Evolutionary conservation across 352 stramenopile genomes (phyloP).

Genomic region (Globisporangium megalacanthum): DNA sequence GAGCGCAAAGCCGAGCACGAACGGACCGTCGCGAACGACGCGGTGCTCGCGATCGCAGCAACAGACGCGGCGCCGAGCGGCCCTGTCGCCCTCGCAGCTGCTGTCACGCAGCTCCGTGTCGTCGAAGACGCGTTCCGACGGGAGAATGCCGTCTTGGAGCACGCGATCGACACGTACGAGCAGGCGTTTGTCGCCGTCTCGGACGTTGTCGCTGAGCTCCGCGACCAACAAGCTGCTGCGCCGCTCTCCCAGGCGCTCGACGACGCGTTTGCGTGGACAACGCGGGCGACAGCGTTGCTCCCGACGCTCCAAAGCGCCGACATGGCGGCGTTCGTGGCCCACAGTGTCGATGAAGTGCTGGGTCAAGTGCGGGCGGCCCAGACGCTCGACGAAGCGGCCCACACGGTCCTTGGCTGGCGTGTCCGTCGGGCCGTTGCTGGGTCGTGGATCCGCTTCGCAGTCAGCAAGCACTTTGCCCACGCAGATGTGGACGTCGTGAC

Average conservation of each 20-base stretch:
- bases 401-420: slow-evolving; percentile 19
- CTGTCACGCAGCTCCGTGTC: slow-evolving; percentile 11
- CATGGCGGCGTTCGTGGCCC: slow-evolving; percentile 8
- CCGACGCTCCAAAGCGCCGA: slow-evolving; percentile 11
- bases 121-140: slow-evolving; percentile 7
- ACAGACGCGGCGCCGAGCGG: neutral
- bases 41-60: neutral
- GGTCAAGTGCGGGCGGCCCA: slow-evolving; percentile 6
- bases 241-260: neutral
- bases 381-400: slow-evolving; percentile 6
- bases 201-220: slow-evolving; percentile 8
- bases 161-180: slow-evolving; percentile 15
- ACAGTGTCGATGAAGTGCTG: slow-evolving; percentile 13
- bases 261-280: slow-evolving; percentile 15
- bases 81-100: neutral
- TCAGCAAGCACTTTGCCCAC: slow-evolving; percentile 22
- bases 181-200: slow-evolving; percentile 9
- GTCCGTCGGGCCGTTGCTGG: slow-evolving; percentile 11
- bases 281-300: slow-evolving; percentile 6
- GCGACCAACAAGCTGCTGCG: neutral
- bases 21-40: neutral
- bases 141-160: slow-evolving; percentile 11
- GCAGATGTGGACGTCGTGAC: slow-evolving; percentile 13
- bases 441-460: slow-evolving; percentile 17
- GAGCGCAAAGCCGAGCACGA: slow-evolving; percentile 3